Evolutionary conservation across 2,329 filamentous ascomycete genomes (phyloP), one percentile per base, ranked within the genome.

Genomic region (Neonectria coccinea): DNA sequence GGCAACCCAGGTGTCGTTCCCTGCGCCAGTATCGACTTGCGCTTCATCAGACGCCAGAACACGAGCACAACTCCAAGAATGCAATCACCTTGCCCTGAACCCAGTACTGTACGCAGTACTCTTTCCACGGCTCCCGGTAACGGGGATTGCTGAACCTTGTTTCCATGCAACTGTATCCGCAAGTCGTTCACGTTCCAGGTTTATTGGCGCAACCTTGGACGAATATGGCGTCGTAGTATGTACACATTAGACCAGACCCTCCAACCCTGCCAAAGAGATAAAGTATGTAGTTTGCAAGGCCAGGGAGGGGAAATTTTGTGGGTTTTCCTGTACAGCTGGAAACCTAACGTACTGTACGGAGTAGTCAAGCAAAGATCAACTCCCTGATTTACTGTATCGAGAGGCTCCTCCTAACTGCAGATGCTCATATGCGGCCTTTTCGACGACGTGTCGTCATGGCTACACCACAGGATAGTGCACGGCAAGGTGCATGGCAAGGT

Each of bases 401-500:
- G 52, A 11, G 22, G 22, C 22, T 29, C 36, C 16, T 55, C 31
- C 42, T 22, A 33, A 22, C 4, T n/a, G 4, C 20, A 51, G 11
- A 29, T 59, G 45, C 25, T n/a, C 45, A 41, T 31, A 41, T 31
- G 50, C 25, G 68, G 66, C 20, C 29, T 56, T 70, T 66, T 42
- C 39, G 31, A 31, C 42, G 44, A 22, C 22, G 22, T 22, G 22
- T 22, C 22, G 22, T 3, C 22, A 3, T 29, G 20, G 31, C 11
- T 39, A n/a, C 36, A 39, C 16, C 12, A 39, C 14, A n/a, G 12
- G 12, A 39, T 39, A 14, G 10, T n/a, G 31, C 31, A 33, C 9
- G 31, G 12, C 31, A 12, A 33, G 31, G 31, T 33, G 31, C 31
- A 33, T 33, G 31, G 8, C 10, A 33, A 33, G 31, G 31, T 33